Conservation (phyloP, 2,329 filamentous ascomycete species). For the Chrysoporthe deuterocubensis region DNA sequence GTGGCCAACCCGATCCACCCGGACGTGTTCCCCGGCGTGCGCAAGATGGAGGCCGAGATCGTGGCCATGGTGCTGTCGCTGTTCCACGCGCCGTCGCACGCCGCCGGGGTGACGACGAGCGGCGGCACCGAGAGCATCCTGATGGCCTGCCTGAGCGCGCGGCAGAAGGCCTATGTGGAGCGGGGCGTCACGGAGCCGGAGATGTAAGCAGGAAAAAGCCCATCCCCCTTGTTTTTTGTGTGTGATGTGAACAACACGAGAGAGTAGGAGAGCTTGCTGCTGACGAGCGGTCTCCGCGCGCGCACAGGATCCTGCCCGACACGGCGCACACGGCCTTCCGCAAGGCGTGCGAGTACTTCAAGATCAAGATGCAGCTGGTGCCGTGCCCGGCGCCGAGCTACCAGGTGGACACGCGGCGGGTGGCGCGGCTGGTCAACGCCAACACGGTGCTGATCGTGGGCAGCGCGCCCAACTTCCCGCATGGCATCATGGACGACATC, state of each 20-base stretch:
- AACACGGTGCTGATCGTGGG: slow-evolving; percentile 95
- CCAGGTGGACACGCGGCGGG: slow-evolving; percentile 78
- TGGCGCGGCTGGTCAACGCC: slow-evolving; percentile 85
- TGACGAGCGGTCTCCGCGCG: no score
- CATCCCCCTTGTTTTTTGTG: neutral
- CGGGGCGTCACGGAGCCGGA: slow-evolving; percentile 90
- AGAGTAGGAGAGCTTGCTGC: no score
- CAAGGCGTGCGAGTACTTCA: slow-evolving; percentile 94
- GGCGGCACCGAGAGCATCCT: slow-evolving; percentile 96
- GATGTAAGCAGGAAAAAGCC: slow-evolving; percentile 67
- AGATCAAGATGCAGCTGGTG: slow-evolving; percentile 91
- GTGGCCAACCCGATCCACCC: slow-evolving; percentile 97
- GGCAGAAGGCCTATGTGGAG: slow-evolving; percentile 86
- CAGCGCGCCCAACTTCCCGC: slow-evolving; percentile 95
- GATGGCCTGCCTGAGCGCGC: slow-evolving; percentile 89
- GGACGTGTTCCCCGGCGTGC: slow-evolving; percentile 94
- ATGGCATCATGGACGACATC: slow-evolving; percentile 98
- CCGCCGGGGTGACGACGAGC: slow-evolving; percentile 85
- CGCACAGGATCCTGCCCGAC: slow-evolving; percentile 80
- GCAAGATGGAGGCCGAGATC: slow-evolving; percentile 99
- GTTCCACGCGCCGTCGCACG: slow-evolving; percentile 86
- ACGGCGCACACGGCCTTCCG: slow-evolving; percentile 96
- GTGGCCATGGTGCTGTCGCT: slow-evolving; percentile 92
- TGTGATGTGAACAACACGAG: no score
- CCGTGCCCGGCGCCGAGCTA: slow-evolving; percentile 83